Percentiles rank a stretch among this genome's conserved stretches.
These are phyloP conservation scores for Calonectria multiphialidica DNA, from an alignment of 2,329 filamentous ascomycete genomes.

Conservation along the genomic window DNA sequence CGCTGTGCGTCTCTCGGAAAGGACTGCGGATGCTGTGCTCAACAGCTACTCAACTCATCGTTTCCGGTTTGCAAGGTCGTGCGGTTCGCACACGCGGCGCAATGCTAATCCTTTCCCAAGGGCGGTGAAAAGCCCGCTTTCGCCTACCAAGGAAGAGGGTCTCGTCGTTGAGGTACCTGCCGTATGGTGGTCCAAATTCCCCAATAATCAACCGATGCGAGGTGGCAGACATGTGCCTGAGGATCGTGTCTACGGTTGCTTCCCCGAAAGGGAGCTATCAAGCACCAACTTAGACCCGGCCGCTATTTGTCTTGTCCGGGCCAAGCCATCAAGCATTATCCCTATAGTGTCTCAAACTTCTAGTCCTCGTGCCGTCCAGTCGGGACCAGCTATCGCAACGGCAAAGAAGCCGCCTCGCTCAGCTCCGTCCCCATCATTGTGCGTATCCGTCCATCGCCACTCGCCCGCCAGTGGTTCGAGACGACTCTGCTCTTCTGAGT, in stretches of 20 bases:
- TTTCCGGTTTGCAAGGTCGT: neutral
- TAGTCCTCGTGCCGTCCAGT: slow-evolving; percentile 17
- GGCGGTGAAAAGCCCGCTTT: neutral
- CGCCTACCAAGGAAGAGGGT: neutral
- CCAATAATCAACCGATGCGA: neutral
- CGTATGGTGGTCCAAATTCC: neutral
- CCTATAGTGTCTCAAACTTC: neutral
- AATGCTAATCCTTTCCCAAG: neutral
- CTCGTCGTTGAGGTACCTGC: neutral
- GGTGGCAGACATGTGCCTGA: neutral
- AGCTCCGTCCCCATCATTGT: neutral
- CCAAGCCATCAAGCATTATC: slow-evolving; percentile 3
- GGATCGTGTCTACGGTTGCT: neutral
- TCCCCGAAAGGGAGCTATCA: neutral
- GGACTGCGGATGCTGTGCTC: slow-evolving; percentile 2
- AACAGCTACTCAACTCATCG: neutral
- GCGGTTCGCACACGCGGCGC: neutral
- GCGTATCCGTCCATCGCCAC: slow-evolving; percentile 39
- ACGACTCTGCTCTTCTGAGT: slow-evolving; percentile 17
- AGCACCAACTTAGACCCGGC: neutral
- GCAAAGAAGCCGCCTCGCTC: neutral
- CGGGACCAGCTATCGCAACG: slow-evolving; percentile 13
- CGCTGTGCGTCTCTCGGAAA: neutral
- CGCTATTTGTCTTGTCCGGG: neutral
- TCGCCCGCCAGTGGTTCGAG: slow-evolving; percentile 26